Evolutionary conservation across 225 moss, liverwort and hornwort species (phyloP).

Genomic region (Sphagnum contortum): DNA sequence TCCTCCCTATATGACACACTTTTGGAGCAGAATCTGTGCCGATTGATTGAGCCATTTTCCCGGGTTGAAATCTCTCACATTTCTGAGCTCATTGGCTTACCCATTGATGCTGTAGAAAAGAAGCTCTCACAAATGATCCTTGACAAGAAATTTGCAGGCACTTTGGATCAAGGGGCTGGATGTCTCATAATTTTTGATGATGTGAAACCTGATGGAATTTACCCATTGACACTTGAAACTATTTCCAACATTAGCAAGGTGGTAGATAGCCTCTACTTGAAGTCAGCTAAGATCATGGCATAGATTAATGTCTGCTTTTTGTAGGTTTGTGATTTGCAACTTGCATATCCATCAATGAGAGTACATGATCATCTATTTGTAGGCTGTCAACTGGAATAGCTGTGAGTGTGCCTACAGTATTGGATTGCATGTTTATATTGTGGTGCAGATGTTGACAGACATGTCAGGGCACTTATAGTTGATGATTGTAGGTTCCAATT

Average conservation of each 20-base stretch:
- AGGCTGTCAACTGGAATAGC: no score
- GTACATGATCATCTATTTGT: no score
- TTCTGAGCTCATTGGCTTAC: conserved; percentile 40
- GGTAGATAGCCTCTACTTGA: conserved; percentile 44
- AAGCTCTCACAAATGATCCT: conserved; percentile 50
- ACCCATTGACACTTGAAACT: conserved; percentile 44
- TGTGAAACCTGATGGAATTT: conserved; percentile 39
- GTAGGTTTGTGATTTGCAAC: no score
- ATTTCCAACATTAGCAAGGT: conserved; percentile 45
- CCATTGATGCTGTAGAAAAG: conserved; percentile 43
- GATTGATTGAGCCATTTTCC: conserved; percentile 45
- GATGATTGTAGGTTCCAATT: no score
- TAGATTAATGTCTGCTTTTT: no score
- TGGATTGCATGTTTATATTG: no score
- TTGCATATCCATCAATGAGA: no score
- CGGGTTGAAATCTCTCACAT: conserved; percentile 47
- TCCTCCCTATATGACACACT: conserved; percentile 43
- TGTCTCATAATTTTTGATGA: conserved; percentile 51
- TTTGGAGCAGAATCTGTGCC: conserved; percentile 44
- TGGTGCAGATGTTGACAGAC: no score
- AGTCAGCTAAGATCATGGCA: conserved; percentile 15
- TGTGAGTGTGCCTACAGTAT: no score
- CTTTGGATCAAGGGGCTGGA: conserved; percentile 51
- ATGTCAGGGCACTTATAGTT: no score
- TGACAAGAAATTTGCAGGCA: conserved; percentile 52